A percentile compares a stretch with the other conserved stretches of the same genome.
phyloP scores from a whole-genome alignment of 2,329 filamentous ascomycete species.

The Cordyceps farinosa region DNA sequence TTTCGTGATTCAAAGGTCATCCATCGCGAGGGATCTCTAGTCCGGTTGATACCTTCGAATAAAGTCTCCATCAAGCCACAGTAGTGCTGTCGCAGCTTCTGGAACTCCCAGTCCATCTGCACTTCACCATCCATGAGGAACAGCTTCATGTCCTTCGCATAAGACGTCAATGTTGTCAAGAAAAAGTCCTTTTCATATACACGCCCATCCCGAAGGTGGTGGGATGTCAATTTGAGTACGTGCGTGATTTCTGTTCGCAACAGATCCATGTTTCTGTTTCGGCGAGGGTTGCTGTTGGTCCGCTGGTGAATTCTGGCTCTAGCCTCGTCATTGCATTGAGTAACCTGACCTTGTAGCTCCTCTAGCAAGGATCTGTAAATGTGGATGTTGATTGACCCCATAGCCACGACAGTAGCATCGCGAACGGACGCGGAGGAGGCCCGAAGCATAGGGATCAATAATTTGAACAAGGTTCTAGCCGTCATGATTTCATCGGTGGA shows the following conservation, averaged over 20 bases:
- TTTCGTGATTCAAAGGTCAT: conserved; percentile 97
- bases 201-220: conserved; percentile 75
- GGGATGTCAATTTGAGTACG: conserved; percentile 89
- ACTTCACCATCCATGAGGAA: conserved; percentile 95
- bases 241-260: conserved; percentile 93
- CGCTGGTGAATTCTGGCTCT: conserved; percentile 83
- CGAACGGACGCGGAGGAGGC: conserved; percentile 76
- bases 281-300: conserved; percentile 74
- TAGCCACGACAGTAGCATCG: conserved; percentile 83
- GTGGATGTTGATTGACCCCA: conserved; percentile 93
- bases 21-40: conserved; percentile 83
- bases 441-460: conserved; percentile 81
- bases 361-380: conserved; percentile 89
- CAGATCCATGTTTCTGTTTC: conserved; percentile 80
- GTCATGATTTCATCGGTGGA: conserved; percentile 77
- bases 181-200: conserved; percentile 88
- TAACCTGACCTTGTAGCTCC: conserved; percentile 81
- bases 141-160: conserved; percentile 86
- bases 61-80: conserved; percentile 91
- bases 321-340: conserved; percentile 82
- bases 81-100: conserved; percentile 86
- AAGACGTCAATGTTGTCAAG: conserved; percentile 79
- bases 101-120: conserved; percentile 91
- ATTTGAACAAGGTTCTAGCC: conserved; percentile 84
- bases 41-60: conserved; percentile 85